phyloP scores from a whole-genome alignment of 1,139 yeast genomes.

The Sugiyamaella pinicola region DNA sequence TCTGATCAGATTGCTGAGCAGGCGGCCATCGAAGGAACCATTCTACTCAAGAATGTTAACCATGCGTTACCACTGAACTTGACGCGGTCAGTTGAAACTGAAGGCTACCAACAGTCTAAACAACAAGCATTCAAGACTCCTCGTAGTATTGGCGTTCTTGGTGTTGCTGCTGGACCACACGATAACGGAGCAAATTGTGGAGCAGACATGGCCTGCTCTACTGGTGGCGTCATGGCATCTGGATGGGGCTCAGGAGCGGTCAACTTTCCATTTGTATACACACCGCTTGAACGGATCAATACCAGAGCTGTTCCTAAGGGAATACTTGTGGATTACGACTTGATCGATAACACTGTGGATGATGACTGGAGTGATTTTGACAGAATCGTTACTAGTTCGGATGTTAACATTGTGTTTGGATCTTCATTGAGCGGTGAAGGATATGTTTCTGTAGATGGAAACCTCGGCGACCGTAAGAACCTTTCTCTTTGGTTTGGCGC shows the following conservation, averaged over 20 bases:
- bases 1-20: conserved; percentile 55
- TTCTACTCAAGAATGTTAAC: conserved; percentile 55
- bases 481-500: conserved; percentile 63
- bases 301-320: conserved; percentile 28
- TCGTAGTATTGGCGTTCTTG: conserved; percentile 50
- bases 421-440: conserved; percentile 56
- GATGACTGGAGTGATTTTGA: conserved; percentile 44
- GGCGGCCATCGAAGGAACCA: conserved; percentile 60
- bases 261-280: conserved; percentile 55
- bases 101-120: conserved; percentile 33
- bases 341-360: conserved; percentile 41
- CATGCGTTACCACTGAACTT: conserved; percentile 52
- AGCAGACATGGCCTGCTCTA: conserved; percentile 34
- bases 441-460: conserved; percentile 56
- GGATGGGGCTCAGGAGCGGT: conserved; percentile 55
- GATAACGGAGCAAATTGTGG: conserved; percentile 46
- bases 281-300: conserved; percentile 48
- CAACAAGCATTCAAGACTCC: conserved; percentile 42
- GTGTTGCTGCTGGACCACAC: conserved; percentile 38
- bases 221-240: conserved; percentile 33
- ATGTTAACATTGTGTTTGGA: conserved; percentile 56
- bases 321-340: conserved; percentile 30
- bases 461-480: conserved; percentile 58
- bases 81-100: not conserved
- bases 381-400: conserved; percentile 53